Conservation (phyloP, 2,329 filamentous ascomycete genomes). For the Hirsutella thompsonii region DNA sequence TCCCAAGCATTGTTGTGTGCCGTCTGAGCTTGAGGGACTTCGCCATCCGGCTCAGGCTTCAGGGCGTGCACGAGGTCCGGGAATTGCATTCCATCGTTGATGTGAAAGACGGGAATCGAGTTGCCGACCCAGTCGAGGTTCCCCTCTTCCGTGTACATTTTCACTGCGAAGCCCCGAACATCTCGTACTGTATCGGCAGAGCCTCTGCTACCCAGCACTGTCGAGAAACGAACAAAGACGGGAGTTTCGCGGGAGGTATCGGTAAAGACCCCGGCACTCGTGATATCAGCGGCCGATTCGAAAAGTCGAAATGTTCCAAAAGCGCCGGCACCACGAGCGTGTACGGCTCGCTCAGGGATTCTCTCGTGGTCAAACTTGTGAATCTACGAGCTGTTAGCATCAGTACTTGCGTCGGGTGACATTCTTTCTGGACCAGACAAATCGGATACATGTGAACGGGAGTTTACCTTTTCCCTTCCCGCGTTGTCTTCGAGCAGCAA, state of each 20-base stretch:
- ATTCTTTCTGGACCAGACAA: too few species aligned
- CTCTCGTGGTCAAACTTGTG: conserved; percentile 56
- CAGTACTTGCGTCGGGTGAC: too few species aligned
- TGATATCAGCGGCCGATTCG: conserved; percentile 53
- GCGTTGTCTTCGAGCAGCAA: conserved; percentile 50
- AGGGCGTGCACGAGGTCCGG: conserved; percentile 50
- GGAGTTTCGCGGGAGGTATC: conserved; percentile 37
- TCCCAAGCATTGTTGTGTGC: conserved; percentile 73
- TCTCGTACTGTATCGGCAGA: conserved; percentile 76
- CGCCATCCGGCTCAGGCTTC: conserved; percentile 54
- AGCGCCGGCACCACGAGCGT: conserved; percentile 56
- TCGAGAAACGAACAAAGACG: conserved; percentile 51
- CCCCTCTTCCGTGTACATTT: conserved; percentile 43
- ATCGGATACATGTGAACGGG: too few species aligned
- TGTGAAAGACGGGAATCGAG: conserved; percentile 14
- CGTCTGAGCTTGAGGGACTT: conserved; percentile 33
- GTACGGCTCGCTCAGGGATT: conserved; percentile 49
- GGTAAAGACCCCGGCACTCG: conserved; percentile 48
- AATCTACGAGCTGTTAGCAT: conserved; percentile 32
- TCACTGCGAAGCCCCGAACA: conserved; percentile 63
- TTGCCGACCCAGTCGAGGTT: neutral
- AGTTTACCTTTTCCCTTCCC: conserved; percentile 58
- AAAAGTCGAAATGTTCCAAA: conserved; percentile 59
- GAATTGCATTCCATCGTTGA: conserved; percentile 65
- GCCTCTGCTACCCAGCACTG: conserved; percentile 60